A percentile compares a stretch with the other conserved stretches of the same genome.
phyloP scores from a whole-genome alignment of 2,329 filamentous ascomycete species.

The Colletotrichum spaethianum region DNA sequence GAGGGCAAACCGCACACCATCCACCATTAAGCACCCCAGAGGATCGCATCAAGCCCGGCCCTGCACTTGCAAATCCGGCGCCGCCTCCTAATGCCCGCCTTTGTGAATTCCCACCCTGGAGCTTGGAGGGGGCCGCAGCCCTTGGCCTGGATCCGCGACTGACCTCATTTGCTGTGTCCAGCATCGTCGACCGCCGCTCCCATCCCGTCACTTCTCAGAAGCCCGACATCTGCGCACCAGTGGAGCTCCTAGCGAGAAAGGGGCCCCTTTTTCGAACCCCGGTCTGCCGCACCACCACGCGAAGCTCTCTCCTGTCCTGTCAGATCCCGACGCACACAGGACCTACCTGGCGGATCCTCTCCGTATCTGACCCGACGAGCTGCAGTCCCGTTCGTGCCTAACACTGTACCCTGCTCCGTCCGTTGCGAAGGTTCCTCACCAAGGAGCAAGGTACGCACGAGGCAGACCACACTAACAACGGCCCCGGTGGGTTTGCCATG shows the following conservation, averaged over 20 bases:
- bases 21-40: background rate
- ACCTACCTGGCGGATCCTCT: conserved; percentile 20
- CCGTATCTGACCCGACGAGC: conserved; percentile 20
- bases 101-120: conserved; percentile 6
- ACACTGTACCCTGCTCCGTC: conserved; percentile 13
- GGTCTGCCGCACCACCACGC: conserved; percentile 34
- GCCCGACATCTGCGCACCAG: conserved; percentile 33
- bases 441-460: conserved; percentile 16
- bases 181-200: conserved; percentile 36
- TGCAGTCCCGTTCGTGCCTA: conserved; percentile 12
- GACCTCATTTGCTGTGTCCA: conserved; percentile 40
- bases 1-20: background rate
- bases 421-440: conserved; percentile 2
- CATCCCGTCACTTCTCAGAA: conserved; percentile 27
- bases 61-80: conserved; percentile 23
- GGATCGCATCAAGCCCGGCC: conserved; percentile 27
- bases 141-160: conserved; percentile 36
- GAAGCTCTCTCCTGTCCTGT: conserved; percentile 31
- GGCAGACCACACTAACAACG: conserved; percentile 31
- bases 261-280: conserved; percentile 35
- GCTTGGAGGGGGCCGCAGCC: conserved; percentile 22
- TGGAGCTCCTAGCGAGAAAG: conserved; percentile 36
- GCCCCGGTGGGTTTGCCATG: conserved; percentile 40
- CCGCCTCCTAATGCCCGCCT: conserved; percentile 30
- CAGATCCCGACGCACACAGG: conserved; percentile 2